Base-by-base conservation (phyloP, 257 asterid genomes). In the Fraxinus anomala region DNA sequence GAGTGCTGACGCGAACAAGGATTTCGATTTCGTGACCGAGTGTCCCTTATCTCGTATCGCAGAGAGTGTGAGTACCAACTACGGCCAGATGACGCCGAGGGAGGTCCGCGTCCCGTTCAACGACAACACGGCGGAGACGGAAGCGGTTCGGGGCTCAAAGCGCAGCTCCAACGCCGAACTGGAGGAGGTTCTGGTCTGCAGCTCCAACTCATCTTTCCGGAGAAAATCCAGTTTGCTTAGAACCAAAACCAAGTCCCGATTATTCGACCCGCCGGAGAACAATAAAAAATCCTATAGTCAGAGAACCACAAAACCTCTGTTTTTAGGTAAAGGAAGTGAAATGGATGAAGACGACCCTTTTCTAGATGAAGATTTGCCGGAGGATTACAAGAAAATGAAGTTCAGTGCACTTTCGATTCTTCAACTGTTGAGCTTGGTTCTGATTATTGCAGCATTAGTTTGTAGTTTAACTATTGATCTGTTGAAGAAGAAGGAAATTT, bases 341-440 rank as follows among this genome's bases (percentile, higher is more conserved):
- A 30, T 82, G 14, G 96, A 94, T 23, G 98, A 94, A 6, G 98
- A 94, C n/a, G 97, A 92, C 36, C 92, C 97, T 3, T 94, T 94
- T 71, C 75, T 86, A 12, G 96, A 91, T 5, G 97, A 88, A 3
- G 99, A 94, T 83, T 65, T 94, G 1, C 99, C 97, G 0, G 96
- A 92, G 0, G 89, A 91, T 40, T 94, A 88, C 80, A 91, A 83
- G 81, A 92, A 54, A 61, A 80, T 90, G 87, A 94, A 85, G 83
- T 89, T 89, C 33, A 90, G 83, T 65, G 28, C 75, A 0, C 72
- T 87, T 12, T 83, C 97, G 7, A 8, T 85, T 63, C 16, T 94
- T 21, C 96, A 94, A 76, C 34, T 88, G 65, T 37, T 92, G 83
- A 86, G 96, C 76, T 84, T 91, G 81, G 74, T 91, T 72, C 70